Evolutionary conservation across 2,329 filamentous ascomycete genomes (phyloP), one percentile per base, ranked within the genome.

Genomic region (Aspergillus pseudotamarii): DNA sequence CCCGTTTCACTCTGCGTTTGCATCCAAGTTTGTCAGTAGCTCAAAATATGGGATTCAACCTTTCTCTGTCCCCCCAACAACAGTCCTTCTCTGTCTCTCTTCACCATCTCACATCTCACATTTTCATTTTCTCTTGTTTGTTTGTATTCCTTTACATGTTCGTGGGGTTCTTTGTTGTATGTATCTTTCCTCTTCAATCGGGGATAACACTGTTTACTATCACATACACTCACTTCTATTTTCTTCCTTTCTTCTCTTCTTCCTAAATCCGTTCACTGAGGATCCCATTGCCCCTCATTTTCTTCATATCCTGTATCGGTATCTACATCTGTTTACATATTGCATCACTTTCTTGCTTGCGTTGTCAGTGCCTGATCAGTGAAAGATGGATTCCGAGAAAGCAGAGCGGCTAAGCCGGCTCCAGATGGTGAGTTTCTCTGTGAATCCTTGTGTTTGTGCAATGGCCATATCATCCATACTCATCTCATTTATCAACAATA

Each of bases 361-460:
- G 16, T 19, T 10, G n/a, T 21, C 8, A 48, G 19, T 19, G 28
- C 38, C 38, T 16, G n/a, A 19, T 12, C 36, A 11, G 36, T 30
- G 23, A 12, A 53, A 51, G 14, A 71, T 69, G 65, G 67, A 69
- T 45, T 8, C 64, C 6, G 45, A 54, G 10, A 60, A 63, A 26
- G 61, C 61, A 28, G 63, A 68, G 50, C 66, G 69, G 41, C 70
- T 76, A 28, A 66, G 71, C 28, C 66, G 51, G 55, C 64, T 76
- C 58, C 73, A 76, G 61, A 73, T 76, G 73, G 73, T 74, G 65
- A 50, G 69, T 55, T 34, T 34, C 10, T 32, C 14, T 26, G 14
- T 19, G 54, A n/a, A 9, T 36, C 16, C 30, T 12, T 48, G 11
- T 28, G 34, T 36, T 23, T 46, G 19, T 46, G 14, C 9, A 28